These are phyloP conservation scores for Poronia punctata DNA, from an alignment of 495 filamentous ascomycete genomes.

Conservation along the genomic window DNA sequence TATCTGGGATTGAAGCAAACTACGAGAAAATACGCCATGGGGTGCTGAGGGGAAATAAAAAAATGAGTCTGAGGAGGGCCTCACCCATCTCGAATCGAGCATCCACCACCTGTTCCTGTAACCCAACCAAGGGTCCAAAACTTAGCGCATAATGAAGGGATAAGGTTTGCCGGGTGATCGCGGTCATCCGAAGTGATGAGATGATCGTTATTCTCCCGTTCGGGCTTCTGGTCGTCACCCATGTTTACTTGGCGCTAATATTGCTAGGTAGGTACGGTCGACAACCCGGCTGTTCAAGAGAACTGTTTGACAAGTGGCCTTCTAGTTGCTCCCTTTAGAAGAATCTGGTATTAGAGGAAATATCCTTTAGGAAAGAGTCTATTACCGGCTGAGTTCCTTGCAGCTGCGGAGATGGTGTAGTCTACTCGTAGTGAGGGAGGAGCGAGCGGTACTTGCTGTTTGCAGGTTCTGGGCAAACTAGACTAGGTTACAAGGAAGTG, in stretches of 20 bases:
- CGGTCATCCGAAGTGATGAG: constrained; percentile 66
- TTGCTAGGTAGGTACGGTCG: neutral
- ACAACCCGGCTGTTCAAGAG: too few relatives aligned
- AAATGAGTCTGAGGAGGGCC: constrained; percentile 8
- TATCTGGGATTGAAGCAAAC: too few relatives aligned
- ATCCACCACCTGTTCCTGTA: constrained; percentile 90
- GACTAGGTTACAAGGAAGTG: too few relatives aligned
- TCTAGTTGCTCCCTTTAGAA: neutral
- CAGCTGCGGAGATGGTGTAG: constrained; percentile 2
- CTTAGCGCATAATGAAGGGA: constrained; percentile 82
- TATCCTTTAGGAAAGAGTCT: neutral
- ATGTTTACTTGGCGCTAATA: constrained; percentile 6
- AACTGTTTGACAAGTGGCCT: constrained; percentile 4
- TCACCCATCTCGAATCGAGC: constrained; percentile 66
- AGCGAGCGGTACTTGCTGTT: constrained; percentile 1
- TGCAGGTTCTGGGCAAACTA: too few relatives aligned
- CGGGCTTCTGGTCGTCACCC: constrained; percentile 7
- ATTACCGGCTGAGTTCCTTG: constrained; percentile 6
- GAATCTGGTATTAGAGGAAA: too few relatives aligned
- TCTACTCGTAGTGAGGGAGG: too few relatives aligned
- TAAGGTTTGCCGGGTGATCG: constrained; percentile 87
- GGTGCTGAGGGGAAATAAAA: neutral
- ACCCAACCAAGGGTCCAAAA: constrained; percentile 97
- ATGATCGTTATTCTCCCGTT: constrained; percentile 56
- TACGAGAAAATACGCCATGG: too few relatives aligned